A percentile compares a stretch with the other conserved stretches of the same genome.
phyloP scores from a whole-genome alignment of 345 rosid genomes.

The Eucalyptus curtisii region DNA sequence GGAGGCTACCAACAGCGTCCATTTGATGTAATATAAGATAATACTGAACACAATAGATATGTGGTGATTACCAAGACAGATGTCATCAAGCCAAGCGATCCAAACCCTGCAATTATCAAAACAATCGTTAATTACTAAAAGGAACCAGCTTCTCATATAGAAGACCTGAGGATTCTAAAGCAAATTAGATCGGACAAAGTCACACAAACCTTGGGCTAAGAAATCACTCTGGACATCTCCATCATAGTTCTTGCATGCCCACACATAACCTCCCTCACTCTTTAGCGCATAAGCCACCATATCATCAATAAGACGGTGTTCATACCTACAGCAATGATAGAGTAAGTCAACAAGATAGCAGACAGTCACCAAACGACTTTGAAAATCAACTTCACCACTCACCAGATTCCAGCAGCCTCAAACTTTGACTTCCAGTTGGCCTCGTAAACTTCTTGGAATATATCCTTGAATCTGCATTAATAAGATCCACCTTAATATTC shows the following conservation, averaged over 20 bases:
- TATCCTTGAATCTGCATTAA: conserved; percentile 80
- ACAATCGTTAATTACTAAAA: not conserved
- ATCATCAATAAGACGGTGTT: conserved; percentile 98
- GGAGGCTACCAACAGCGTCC: not conserved
- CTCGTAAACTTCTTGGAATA: conserved; percentile 95
- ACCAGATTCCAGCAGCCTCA: conserved; percentile 97
- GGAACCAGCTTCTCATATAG: not conserved
- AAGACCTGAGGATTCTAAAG: not conserved
- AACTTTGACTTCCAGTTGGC: conserved; percentile 85
- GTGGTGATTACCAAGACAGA: conserved; percentile 75
- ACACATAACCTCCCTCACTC: conserved; percentile 98
- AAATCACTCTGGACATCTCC: conserved; percentile 99
- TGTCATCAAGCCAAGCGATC: conserved; percentile 99
- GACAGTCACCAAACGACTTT: not conserved
- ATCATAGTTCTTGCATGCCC: conserved; percentile 99
- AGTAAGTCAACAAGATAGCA: not conserved
- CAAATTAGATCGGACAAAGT: not conserved
- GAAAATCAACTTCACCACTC: not conserved
- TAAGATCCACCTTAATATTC: not conserved
- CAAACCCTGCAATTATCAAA: conserved; percentile 47
- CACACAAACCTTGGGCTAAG: conserved; percentile 79
- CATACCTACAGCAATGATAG: conserved; percentile 51
- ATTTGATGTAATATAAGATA: not conserved
- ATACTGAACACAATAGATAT: not conserved
- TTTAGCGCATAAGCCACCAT: conserved; percentile 97